Base-by-base conservation (phyloP, 768 basidiomycete genomes). In the Mycena albidolilacea region DNA sequence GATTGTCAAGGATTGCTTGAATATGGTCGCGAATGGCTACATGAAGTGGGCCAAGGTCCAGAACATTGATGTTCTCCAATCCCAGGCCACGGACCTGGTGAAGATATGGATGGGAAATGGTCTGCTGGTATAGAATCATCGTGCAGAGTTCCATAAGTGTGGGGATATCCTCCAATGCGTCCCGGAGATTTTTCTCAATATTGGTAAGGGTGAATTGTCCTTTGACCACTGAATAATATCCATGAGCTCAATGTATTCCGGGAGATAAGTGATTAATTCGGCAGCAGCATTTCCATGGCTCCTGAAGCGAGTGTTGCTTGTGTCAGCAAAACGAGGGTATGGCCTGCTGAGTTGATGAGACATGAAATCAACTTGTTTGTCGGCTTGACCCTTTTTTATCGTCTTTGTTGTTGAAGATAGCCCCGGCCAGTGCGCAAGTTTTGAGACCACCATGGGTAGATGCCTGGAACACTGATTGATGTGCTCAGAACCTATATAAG, bases 141-240 rank as follows among this genome's bases (percentile, higher is more conserved):
- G 61, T 73, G 21, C 59, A 61, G 9, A 79, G 55, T 54, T 79
- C 79, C 12, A 65, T 69, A 8, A 76, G 63, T 4, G 75, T 79
- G 3, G 72, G 65, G 9, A 59, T 61, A 58, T 78, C 76, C 0
- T 66, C 7, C 3, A 79, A 66, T 2, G 73, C 76, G 4, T 71
- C 59, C 21, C 54, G 71, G 4, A 79, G 37, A 64, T 80, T 80
- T 64, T 39, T 54, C n/a, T 80, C 77, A 35, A 80, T 77, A 58
- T 80, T 67, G 37, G 55, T 80, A 69, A 73, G 17, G 37, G 50
- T 8, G 50, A 17, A 17, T 70, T 30, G 70, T 61, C 44, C 78
- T 80, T 73, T 67, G 59, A 52, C 74, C 48, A 66, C 10, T 60
- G 17, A 17, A 80, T 57, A 10, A 75, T 37, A 39, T 70, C 73